Percentiles rank a stretch among this genome's conserved stretches.
These are phyloP conservation scores for Pleurotus tuber-regium DNA, from an alignment of 768 basidiomycete species.

Conservation along the genomic window DNA sequence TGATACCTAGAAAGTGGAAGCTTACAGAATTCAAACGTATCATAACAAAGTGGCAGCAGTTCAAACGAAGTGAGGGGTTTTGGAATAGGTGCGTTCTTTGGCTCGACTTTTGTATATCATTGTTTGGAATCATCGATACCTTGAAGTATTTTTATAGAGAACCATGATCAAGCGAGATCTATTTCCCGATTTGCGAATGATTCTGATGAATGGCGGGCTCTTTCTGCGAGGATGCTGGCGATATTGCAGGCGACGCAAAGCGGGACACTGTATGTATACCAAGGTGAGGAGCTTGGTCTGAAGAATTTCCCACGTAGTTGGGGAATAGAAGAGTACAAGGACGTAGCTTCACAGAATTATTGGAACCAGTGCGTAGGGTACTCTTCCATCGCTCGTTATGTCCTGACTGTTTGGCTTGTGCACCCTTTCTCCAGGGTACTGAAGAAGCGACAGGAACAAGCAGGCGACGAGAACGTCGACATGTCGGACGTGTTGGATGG, in stretches of 20 bases:
- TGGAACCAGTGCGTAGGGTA: constrained; percentile 54
- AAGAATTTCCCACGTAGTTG: constrained; percentile 62
- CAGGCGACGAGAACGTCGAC: constrained; percentile 41
- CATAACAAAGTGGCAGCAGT: constrained; percentile 52
- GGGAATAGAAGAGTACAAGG: constrained; percentile 74
- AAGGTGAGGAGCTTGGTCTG: too few species aligned
- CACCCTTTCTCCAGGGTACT: constrained; percentile 40
- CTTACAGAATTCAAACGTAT: constrained; percentile 49
- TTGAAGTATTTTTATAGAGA: constrained; percentile 58
- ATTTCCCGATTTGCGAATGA: constrained; percentile 71
- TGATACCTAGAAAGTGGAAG: constrained; percentile 46
- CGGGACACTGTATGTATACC: constrained; percentile 71
- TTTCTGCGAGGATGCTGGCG: constrained; percentile 63
- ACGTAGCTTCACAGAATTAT: constrained; percentile 59
- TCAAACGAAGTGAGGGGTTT: constrained; percentile 54
- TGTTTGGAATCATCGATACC: neutral
- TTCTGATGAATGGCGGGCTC: constrained; percentile 48
- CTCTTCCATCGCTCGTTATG: too few species aligned
- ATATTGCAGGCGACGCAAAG: constrained; percentile 58
- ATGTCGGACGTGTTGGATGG: constrained; percentile 60
- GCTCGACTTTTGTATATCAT: constrained; percentile 6
- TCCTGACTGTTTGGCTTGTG: too few species aligned
- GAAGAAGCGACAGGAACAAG: constrained; percentile 31
- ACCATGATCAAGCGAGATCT: constrained; percentile 64
- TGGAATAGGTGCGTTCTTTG: constrained; percentile 57